phyloP scores from a whole-genome alignment of 306 rosid species.

The Dryas alaskensis region DNA sequence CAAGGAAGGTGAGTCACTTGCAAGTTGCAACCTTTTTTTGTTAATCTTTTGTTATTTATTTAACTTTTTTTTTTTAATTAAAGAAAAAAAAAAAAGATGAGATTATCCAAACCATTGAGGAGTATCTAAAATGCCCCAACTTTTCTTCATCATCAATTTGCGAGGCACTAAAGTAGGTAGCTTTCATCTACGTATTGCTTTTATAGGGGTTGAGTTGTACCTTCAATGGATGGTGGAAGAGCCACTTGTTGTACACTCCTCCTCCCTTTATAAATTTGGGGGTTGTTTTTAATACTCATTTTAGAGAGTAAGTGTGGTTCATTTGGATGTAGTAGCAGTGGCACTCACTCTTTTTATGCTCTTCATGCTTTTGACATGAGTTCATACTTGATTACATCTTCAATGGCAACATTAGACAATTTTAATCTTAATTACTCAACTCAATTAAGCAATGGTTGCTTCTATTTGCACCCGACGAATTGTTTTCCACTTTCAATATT shows the following conservation, averaged over 20 bases:
- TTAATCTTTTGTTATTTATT: background rate
- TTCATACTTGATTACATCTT: background rate
- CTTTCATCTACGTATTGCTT: slow-evolving; percentile 9
- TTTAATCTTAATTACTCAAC: too few relatives aligned
- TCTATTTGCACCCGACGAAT: too few relatives aligned
- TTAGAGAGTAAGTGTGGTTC: background rate
- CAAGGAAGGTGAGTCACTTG: slow-evolving; percentile 15
- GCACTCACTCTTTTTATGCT: background rate
- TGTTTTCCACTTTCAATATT: too few relatives aligned
- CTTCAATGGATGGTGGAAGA: background rate
- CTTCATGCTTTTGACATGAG: background rate
- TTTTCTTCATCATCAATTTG: background rate
- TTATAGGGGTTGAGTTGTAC: slow-evolving; percentile 14
- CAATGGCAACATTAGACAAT: background rate
- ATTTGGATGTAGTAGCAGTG: background rate
- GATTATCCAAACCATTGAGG: background rate
- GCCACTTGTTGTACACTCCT: slow-evolving; percentile 9
- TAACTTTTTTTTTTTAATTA: background rate
- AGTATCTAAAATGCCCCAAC: background rate
- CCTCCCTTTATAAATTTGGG: background rate
- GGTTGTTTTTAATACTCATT: background rate
- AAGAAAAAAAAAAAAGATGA: background rate
- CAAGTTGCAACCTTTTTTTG: background rate
- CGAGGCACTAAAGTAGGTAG: slow-evolving; percentile 20
- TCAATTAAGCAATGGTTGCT: too few relatives aligned